phyloP scores from a whole-genome alignment of 2,329 filamentous ascomycete genomes.

The Myriosclerotinia scirpicola region DNA sequence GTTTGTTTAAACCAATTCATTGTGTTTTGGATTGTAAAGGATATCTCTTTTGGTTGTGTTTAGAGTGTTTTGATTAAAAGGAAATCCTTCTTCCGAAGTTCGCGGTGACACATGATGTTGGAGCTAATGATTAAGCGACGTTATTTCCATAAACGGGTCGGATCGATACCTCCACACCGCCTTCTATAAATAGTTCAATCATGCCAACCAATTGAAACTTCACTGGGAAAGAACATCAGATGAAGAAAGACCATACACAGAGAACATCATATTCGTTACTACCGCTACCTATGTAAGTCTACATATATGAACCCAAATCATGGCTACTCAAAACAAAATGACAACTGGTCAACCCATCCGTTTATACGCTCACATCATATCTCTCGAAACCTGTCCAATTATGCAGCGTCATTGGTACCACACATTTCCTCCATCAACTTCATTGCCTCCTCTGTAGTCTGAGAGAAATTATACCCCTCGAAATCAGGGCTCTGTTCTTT shows the following conservation, averaged over 20 bases:
- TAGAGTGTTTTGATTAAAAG: conserved; percentile 6
- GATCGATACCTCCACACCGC: conserved; percentile 6
- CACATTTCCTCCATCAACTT: neutral
- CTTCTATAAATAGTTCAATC: neutral
- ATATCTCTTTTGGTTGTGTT: conserved; percentile 15
- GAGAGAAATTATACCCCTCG: neutral
- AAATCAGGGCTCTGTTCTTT: neutral
- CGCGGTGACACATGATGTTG: conserved; percentile 13
- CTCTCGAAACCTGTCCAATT: neutral
- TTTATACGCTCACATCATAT: neutral
- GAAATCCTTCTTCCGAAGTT: conserved; percentile 19
- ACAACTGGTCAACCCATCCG: neutral
- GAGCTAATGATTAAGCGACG: conserved; percentile 1
- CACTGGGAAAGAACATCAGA: neutral
- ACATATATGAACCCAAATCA: neutral
- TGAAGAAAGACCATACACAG: neutral
- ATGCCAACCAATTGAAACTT: neutral
- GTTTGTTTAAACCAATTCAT: conserved; percentile 26
- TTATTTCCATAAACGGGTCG: neutral
- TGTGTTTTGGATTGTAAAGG: conserved; percentile 17
- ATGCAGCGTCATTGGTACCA: neutral
- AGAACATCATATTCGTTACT: neutral
- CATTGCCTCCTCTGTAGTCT: neutral
- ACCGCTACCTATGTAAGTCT: neutral
- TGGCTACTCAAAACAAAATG: neutral